Evolutionary conservation across 139 green algal species (phyloP), one percentile per base, ranked within the genome.

Genomic region (Marvania coccoides): DNA sequence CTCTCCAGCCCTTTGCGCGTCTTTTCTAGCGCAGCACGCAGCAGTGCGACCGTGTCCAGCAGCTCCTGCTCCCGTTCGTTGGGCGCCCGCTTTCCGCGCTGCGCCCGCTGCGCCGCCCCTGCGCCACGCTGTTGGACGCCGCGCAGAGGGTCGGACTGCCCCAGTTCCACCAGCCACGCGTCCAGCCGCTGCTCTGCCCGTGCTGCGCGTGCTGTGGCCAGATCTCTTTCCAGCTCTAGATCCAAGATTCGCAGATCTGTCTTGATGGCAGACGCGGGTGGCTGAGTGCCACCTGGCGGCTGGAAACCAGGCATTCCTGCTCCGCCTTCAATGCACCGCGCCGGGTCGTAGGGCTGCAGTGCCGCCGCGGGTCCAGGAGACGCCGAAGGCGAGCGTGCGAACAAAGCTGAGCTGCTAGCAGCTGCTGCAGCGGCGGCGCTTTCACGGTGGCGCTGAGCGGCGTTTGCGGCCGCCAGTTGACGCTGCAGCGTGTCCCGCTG

Each of bases 11-110:
- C 72, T 31, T 72, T 73, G 26, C 73, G 81, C 5, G 81, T 68
- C 63, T 81, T 81, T 63, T 91, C 85, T 63, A 95, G 58, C 3
- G 83, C 87, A 2, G 54, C 47, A 65, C 89, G 87, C 7, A 95
- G 74, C 58, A 77, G 86, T 13, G 40, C 61, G 4, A 91, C 71
- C 1, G 78, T 89, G 35, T 65, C 75, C 70, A 89, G 29, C 36
- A 92, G 75, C 80, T 90, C 80, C 38, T 71, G 68, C 74, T 91
- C 82, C 13, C 77, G 70, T 1, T 30, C 72, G 26, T 37, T 42
- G 28, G 53, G 40, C 23, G 38, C 15, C 35, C 24, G 23, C 24
- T 30, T 28, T 59, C 29, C 29, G 28, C 48, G 48, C 29, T 8
- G 48, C 9, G 9, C 28, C 29, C 9, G 29, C 29, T 34, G 28